A percentile compares a stretch with the other conserved stretches of the same genome.
These are phyloP conservation scores for Larix kaempferi DNA, from an alignment of 75 land plant species.

Conservation along the genomic window DNA sequence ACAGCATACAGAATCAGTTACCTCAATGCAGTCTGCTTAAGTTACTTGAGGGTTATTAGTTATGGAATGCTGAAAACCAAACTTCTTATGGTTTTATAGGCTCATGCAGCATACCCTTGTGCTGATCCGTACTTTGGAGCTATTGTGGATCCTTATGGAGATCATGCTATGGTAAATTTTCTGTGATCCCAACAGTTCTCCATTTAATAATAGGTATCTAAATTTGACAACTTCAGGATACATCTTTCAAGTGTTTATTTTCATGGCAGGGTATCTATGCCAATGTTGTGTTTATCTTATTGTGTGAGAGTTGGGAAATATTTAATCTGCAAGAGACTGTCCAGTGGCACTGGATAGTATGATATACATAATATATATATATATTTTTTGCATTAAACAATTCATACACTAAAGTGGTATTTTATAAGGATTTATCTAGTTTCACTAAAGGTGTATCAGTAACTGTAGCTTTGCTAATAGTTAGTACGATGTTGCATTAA, in stretches of 20 bases:
- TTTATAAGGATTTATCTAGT: neutral
- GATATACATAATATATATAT: neutral
- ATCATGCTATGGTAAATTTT: conserved; percentile 48
- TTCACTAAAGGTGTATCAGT: neutral
- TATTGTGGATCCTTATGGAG: conserved; percentile 56
- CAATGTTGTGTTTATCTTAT: neutral
- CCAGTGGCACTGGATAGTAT: neutral
- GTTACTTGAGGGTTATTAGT: neutral
- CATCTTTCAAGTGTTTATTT: neutral
- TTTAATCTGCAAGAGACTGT: conserved; percentile 3
- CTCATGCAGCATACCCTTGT: conserved; percentile 53
- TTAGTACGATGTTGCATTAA: neutral
- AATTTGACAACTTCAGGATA: neutral
- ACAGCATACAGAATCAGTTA: neutral
- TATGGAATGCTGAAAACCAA: neutral
- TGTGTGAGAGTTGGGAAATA: conserved; percentile 1
- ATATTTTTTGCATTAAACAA: neutral
- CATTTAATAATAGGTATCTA: neutral
- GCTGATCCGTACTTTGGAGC: conserved; percentile 54
- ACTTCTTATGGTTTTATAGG: conserved; percentile 19
- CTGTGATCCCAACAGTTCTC: neutral
- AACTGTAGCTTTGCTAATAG: conserved; percentile 2
- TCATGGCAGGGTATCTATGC: neutral
- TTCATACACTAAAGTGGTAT: neutral
- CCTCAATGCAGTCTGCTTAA: neutral